phyloP scores from a whole-genome alignment of 176 grass and related monocot genomes.

The Eremochloa ophiuroides region DNA sequence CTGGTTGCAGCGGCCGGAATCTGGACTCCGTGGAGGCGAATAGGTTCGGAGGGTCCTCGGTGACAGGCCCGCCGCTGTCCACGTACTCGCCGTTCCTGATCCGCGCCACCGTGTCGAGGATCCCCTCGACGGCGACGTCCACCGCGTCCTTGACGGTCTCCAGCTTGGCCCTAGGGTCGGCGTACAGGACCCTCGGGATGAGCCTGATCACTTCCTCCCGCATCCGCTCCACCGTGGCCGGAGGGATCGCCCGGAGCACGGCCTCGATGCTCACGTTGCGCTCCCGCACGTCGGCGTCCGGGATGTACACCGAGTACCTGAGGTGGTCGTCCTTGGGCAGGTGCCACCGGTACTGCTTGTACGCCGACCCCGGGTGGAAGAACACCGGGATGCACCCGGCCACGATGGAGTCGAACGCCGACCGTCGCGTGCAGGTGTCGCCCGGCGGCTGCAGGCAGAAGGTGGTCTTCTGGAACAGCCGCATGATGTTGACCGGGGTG shows the following conservation, averaged over 20 bases:
- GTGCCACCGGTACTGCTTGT: slow-evolving; percentile 48
- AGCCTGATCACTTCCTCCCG: slow-evolving; percentile 38
- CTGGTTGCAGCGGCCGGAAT: background rate
- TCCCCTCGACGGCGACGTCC: slow-evolving; percentile 38
- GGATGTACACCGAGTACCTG: slow-evolving; percentile 47
- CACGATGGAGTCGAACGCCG: slow-evolving; percentile 48
- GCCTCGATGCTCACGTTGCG: slow-evolving; percentile 44
- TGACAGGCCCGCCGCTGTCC: background rate
- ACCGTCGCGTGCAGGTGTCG: slow-evolving; percentile 45
- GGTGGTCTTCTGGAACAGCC: slow-evolving; percentile 32
- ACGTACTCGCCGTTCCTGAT: background rate
- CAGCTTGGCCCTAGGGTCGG: slow-evolving; percentile 33
- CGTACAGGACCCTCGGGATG: slow-evolving; percentile 39
- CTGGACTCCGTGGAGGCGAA: background rate
- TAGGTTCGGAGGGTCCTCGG: background rate
- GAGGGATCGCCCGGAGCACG: slow-evolving; percentile 31
- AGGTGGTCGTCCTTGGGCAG: slow-evolving; percentile 14
- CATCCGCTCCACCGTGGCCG: slow-evolving; percentile 31
- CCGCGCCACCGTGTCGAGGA: slow-evolving; percentile 16
- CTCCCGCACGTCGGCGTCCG: slow-evolving; percentile 27
- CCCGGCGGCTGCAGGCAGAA: slow-evolving; percentile 58
- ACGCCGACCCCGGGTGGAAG: slow-evolving; percentile 38
- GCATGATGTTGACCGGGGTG: slow-evolving; percentile 38
- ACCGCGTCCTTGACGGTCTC: slow-evolving; percentile 45
- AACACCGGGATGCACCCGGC: slow-evolving; percentile 56